Percentiles rank a stretch among this genome's conserved stretches.
Evolutionary conservation across 2,329 filamentous ascomycete genomes (phyloP).

Genomic region (Dothidotthia symphoricarpi): DNA sequence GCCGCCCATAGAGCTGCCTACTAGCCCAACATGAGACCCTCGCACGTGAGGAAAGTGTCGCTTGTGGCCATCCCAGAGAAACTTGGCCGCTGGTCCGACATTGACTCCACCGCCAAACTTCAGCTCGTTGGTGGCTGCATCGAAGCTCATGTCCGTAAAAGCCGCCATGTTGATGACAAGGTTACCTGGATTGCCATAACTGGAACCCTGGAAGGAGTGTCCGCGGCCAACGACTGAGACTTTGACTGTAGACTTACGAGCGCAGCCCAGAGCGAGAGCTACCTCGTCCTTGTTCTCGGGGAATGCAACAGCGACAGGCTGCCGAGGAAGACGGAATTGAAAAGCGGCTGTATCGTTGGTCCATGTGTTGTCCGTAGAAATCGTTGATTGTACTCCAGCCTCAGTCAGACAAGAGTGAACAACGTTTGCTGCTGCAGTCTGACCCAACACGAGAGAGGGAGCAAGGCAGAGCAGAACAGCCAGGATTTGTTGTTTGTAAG

Average conservation of each 20-base stretch:
- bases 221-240: conserved; percentile 9
- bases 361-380: conserved; percentile 11
- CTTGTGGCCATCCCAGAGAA: conserved; percentile 6
- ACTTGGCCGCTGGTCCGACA: conserved; percentile 10
- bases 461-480: conserved; percentile 3
- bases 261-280: conserved; percentile 9
- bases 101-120: conserved; percentile 12
- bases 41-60: conserved; percentile 13
- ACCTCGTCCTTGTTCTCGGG: conserved; percentile 7
- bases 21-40: conserved; percentile 10
- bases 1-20: conserved; percentile 8
- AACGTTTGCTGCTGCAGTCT: conserved; percentile 4
- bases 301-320: conserved; percentile 11
- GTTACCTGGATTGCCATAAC: conserved; percentile 11
- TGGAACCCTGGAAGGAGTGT: conserved; percentile 15
- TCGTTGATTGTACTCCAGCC: conserved; percentile 4
- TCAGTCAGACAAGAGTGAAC: conserved; percentile 6
- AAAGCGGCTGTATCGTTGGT: conserved; percentile 11
- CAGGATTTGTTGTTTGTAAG: conserved; percentile 2
- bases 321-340: conserved; percentile 9
- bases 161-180: conserved; percentile 10
- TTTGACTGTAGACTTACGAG: conserved; percentile 12
- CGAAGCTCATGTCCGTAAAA: conserved; percentile 12
- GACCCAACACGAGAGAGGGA: conserved; percentile 3
- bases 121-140: conserved; percentile 10